Base-by-base conservation (phyloP, 2,329 filamentous ascomycete genomes). In the Arthrobotrys sinensis region DNA sequence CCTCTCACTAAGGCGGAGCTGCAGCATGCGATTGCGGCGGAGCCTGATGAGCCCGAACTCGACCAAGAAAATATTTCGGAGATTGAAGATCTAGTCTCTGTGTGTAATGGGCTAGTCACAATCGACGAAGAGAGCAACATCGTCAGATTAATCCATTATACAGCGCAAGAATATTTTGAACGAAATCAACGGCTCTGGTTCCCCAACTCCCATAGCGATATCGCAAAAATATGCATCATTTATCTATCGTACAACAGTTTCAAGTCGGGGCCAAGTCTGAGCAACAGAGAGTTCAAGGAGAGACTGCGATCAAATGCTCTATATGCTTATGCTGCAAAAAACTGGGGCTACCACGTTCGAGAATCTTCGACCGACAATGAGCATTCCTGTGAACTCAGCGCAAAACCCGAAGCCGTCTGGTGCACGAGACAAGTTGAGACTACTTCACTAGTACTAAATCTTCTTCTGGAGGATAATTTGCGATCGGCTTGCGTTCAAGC, bases 131-230 rank as follows among this genome's bases (percentile, higher is more conserved):
- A 81, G 50, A 83, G 79, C 24, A 28, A 75, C 0, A 81, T 79
- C 14, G 78, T 83, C 14, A 76, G 81, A 3, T 79, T 83, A 38
- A 81, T 83, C 6, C 82, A 83, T 66, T 82, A 82, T 52, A 83
- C 82, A 12, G 79, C 81, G 6, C 81, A 83, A 50, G 81, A 83
- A 73, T 84, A 82, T 65, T 81, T 84, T 16, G 55, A 63, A 43
- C 43, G 46, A 14, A 68, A n/a, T 3, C 19, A 19, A 16, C 3
- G 2, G 14, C 6, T 3, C 1, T 68, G 45, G 50, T 68, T 76
- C 21, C 43, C 50, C 0, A 14, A 53, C 24, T 43, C 53, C 10
- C 19, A 69, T 12, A 38, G 19, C 4, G 32, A 53, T 21, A 69
- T 76, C 14, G 45, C 71, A 16, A 43, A 45, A 32, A 66, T 21